Evolutionary conservation across 768 basidiomycete species (phyloP), one percentile per base, ranked within the genome.

Genomic region (Macrolepiota albuminosa): DNA sequence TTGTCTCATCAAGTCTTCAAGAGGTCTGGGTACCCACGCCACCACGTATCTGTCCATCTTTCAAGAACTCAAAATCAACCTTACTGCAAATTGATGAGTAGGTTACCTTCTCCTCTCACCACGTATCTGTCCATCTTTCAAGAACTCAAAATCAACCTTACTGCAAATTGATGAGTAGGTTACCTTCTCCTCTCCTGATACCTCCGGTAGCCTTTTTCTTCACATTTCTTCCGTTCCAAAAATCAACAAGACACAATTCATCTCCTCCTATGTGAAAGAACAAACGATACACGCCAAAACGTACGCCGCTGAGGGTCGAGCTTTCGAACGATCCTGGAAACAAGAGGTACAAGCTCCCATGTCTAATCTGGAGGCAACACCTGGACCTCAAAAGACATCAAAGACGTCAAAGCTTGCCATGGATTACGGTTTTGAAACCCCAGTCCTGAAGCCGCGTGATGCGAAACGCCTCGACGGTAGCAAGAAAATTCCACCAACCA

Each of bases 401-500:
- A 48, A 42, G 14, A 40, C 40, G 3, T 52, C 54, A 3, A 45
- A 59, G 18, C 40, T 43, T 37, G 33, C 37, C 14, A 18, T 45
- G 11, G 70, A 65, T 18, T 71, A 73, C 61, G 78, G 77, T 4
- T 82, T 86, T 62, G 78, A 73, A 42, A 87, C 84, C 10, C 86
- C 85, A 18, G 69, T 86, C 36, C 73, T 87, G 40, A 81, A 78
- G 62, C 75, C 85, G 37, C 79, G 86, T 33, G 69, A 68, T 51
- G 36, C 55, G n/a, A 68, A 60, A 14, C 54, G 39, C 26, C n/a
- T 34, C 9, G 10, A 33, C 47, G 34, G 57, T 18, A 46, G 13
- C 16, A 31, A 16, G 18, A n/a, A 45, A 26, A 31, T 5, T 11
- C 37, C 39, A 11, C 46, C 33, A 16, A 56, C 31, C 36, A 37